These are phyloP conservation scores for Linum usitatissimum DNA, from an alignment of 345 rosid species.

Conservation along the genomic window DNA sequence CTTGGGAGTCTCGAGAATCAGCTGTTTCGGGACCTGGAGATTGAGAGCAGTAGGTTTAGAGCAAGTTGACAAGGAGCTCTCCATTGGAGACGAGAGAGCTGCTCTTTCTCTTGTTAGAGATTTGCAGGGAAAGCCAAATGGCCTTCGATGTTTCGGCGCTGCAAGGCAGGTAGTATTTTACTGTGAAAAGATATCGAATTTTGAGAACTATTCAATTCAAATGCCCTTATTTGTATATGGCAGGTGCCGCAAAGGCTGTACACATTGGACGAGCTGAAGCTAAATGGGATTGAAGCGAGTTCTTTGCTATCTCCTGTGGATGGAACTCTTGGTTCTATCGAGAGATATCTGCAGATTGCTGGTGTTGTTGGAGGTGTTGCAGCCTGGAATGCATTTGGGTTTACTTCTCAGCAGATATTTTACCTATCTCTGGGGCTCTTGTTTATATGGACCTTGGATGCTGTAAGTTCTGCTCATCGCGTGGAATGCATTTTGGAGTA, in stretches of 20 bases:
- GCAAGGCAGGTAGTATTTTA: conserved; percentile 49
- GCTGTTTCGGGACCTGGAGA: conserved; percentile 13
- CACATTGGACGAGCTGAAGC: conserved; percentile 68
- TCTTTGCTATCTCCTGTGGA: conserved; percentile 78
- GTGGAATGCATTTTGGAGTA: background rate
- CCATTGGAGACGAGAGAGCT: conserved; percentile 66
- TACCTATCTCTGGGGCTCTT: conserved; percentile 51
- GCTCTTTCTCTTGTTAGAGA: conserved; percentile 62
- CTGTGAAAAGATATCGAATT: background rate
- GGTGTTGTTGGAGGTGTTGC: conserved; percentile 51
- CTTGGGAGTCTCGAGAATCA: conserved; percentile 16
- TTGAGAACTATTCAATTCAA: background rate
- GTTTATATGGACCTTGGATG: conserved; percentile 69
- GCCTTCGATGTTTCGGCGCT: conserved; percentile 67
- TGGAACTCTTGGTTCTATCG: conserved; percentile 63
- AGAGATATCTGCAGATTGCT: conserved; percentile 62
- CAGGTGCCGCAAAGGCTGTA: conserved; percentile 84
- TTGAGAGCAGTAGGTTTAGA: conserved; percentile 39
- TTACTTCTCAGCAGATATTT: conserved; percentile 49
- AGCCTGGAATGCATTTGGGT: conserved; percentile 47
- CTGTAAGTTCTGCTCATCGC: conserved; percentile 27
- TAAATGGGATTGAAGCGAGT: conserved; percentile 62
- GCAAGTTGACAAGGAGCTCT: conserved; percentile 56
- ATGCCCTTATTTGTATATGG: background rate
- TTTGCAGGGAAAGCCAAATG: conserved; percentile 66